These are phyloP conservation scores for Neovahlkampfia damariscottae DNA, from an alignment of 78 protist species.

Conservation along the genomic window DNA sequence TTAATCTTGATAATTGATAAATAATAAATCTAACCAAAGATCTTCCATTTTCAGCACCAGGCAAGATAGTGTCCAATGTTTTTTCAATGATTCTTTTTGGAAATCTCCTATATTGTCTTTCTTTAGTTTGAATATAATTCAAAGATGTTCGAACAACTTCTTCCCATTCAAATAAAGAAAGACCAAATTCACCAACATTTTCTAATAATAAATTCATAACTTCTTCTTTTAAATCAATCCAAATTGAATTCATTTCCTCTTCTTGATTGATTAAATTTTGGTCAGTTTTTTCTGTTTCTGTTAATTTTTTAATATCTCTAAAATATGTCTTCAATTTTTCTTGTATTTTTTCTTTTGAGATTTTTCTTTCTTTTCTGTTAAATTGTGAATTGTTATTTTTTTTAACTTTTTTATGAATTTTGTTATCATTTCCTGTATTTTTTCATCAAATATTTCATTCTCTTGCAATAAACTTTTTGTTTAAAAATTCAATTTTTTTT, in stretches of 20 bases:
- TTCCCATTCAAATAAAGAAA: neutral
- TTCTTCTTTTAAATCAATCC: neutral
- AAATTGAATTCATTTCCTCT: neutral
- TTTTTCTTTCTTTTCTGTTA: too few species aligned
- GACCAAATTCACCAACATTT: neutral
- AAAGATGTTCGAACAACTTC: neutral
- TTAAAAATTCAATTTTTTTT: too few species aligned
- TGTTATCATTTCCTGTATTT: too few species aligned
- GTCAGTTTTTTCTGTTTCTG: too few species aligned
- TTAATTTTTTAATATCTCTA: too few species aligned
- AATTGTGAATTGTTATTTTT: too few species aligned
- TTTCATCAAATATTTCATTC: too few species aligned
- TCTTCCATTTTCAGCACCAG: neutral
- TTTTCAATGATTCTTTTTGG: neutral
- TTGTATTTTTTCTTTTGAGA: too few species aligned
- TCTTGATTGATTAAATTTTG: neutral
- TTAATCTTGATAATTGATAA: neutral
- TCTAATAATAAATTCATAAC: neutral
- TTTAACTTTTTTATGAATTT: too few species aligned
- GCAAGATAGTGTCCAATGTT: neutral
- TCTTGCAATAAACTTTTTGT: too few species aligned
- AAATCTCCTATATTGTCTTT: neutral
- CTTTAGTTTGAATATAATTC: neutral
- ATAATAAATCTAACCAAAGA: neutral
- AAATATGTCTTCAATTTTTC: too few species aligned